phyloP scores from a whole-genome alignment of 176 grass and related monocot genomes.

The Phyllostachys edulis region DNA sequence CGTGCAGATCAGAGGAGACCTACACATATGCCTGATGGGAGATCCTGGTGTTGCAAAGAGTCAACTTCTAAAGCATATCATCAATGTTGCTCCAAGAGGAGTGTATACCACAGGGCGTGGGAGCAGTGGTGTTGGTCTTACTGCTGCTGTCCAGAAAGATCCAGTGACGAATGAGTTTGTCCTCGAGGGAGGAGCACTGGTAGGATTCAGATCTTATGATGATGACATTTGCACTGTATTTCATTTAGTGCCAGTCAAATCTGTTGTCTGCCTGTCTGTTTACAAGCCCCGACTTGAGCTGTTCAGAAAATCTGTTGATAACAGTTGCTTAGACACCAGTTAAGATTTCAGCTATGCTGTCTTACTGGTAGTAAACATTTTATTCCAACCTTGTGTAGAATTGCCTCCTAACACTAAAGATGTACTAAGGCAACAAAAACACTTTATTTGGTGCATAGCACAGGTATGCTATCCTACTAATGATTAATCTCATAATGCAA shows the following conservation, averaged over 20 bases:
- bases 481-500: not conserved
- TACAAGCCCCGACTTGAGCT: not conserved
- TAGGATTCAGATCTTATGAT: constrained; percentile 35
- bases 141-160: constrained; percentile 94
- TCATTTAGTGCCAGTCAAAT: constrained; percentile 19
- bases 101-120: constrained; percentile 96
- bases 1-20: constrained; percentile 92
- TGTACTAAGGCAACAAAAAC: not conserved
- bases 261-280: not conserved
- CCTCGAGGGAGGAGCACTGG: constrained; percentile 98
- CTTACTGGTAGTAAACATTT: not conserved
- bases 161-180: constrained; percentile 97
- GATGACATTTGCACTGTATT: constrained; percentile 5
- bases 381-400: not conserved
- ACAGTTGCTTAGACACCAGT: not conserved
- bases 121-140: constrained; percentile 98
- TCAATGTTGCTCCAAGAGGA: constrained; percentile 97
- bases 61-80: constrained; percentile 98
- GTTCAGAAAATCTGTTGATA: not conserved
- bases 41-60: constrained; percentile 99
- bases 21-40: constrained; percentile 98
- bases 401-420: constrained; percentile 7
- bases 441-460: constrained; percentile 18
- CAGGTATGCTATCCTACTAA: not conserved
- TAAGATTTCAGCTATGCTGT: not conserved